Evolutionary conservation across 1,139 yeast genomes (phyloP).

Genomic region (Geotrichum histeridarum): DNA sequence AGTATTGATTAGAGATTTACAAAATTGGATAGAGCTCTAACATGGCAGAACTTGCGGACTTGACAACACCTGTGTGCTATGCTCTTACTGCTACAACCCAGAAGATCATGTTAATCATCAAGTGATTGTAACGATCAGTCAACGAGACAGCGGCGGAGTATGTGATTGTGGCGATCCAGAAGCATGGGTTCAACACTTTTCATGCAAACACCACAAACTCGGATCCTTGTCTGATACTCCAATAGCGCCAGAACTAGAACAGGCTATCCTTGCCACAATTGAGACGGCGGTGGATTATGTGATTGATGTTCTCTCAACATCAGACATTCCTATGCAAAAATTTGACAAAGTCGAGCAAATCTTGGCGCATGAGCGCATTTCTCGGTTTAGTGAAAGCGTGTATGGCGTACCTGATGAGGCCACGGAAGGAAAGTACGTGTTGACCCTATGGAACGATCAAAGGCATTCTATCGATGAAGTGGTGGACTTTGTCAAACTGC

Average conservation of each 20-base stretch:
- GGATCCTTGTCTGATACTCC: conserved; percentile 25
- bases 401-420: conserved; percentile 48
- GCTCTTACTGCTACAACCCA: conserved; percentile 70
- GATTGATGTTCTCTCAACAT: conserved; percentile 58
- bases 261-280: conserved; percentile 41
- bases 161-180: conserved; percentile 93
- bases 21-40: too few relatives aligned
- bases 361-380: conserved; percentile 29
- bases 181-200: conserved; percentile 59
- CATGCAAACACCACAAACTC: conserved; percentile 45
- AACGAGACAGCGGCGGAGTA: conserved; percentile 82
- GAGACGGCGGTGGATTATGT: conserved; percentile 63
- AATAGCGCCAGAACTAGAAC: conserved; percentile 29
- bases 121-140: conserved; percentile 66
- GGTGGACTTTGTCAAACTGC: conserved; percentile 55
- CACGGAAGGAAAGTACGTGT: conserved; percentile 45
- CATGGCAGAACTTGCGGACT: conserved; percentile 58
- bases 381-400: conserved; percentile 37
- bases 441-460: conserved; percentile 74
- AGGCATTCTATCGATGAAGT: conserved; percentile 72
- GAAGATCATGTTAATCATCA: conserved; percentile 72
- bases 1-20: conserved; percentile 17
- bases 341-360: conserved; percentile 29
- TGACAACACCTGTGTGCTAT: conserved; percentile 83
- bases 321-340: conserved; percentile 41